Base-by-base conservation (phyloP, 345 rosid genomes). In the Streptanthus diversifolius region DNA sequence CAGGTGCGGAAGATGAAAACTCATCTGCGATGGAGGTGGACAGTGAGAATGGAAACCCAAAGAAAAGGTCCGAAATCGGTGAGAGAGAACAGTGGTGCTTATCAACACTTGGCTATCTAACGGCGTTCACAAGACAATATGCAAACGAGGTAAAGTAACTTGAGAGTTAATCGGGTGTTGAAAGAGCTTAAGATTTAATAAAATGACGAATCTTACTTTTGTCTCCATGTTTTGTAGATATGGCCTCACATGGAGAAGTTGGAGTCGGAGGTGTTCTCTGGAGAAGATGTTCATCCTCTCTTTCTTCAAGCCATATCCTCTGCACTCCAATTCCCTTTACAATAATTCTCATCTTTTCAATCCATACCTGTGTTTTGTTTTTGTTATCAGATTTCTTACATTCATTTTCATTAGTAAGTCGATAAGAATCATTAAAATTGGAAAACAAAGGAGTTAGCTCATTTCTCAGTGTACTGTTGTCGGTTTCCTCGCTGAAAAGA, bases 11-110 rank as follows among this genome's bases (percentile, higher is more conserved):
- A 66, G 77, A 87, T 81, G 88, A 82, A 79, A 72, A 63, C 12
- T 87, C 86, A 21, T 71, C 80, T 41, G 81, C 85, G 18, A 89
- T 95, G 99, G 99, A 92, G 27, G 81, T 95, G 71, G 98, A 88
- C 52, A 77, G 77, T 27, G 97, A 84, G 73, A 84, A 84, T 72
- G 96, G 83, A 69, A 83, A 60, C 73, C 74, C 84, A 14, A 82
- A 85, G 66, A 85, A 77, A 71, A 86, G 84, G 82, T 72, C 87
- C 25, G 86, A 66, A 45, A 70, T 92, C 2, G 87, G 97, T 41
- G 98, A 95, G 78, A 87, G 79, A 55, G 92, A 86, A 77, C 99
- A 95, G 63, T 92, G 98, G 99, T 95, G 98, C 77, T 76, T 92
- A 63, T 80, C 97, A 17, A 90, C 99, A 62, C 87, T 95, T 32